Evolutionary conservation across 2,329 filamentous ascomycete species (phyloP).

Genomic region (Neoarthrinium moseri): DNA sequence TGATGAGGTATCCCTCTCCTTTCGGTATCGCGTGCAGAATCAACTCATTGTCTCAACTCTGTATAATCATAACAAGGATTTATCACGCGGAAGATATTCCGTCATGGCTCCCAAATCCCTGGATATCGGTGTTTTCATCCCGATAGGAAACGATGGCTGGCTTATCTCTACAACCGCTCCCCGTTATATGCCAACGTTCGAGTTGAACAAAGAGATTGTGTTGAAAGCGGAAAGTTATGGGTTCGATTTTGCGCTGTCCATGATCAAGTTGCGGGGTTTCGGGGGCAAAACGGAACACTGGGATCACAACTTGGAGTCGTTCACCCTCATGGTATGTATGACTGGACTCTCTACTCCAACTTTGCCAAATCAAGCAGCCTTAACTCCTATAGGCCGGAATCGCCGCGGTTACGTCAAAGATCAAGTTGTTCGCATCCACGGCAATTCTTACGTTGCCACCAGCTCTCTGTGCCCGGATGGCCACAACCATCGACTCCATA

Average conservation of each 20-base stretch:
- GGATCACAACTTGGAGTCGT: conserved; percentile 27
- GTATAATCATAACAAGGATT: too few species aligned
- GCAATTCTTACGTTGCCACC: conserved; percentile 24
- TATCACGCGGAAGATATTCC: too few species aligned
- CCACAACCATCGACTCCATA: conserved; percentile 23
- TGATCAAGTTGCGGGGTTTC: conserved; percentile 24
- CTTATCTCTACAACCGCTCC: conserved; percentile 23
- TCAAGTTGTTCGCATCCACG: conserved; percentile 26
- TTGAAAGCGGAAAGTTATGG: conserved; percentile 21
- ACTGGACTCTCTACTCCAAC: too few species aligned
- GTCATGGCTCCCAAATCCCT: conserved; percentile 9
- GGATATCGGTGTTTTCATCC: conserved; percentile 17
- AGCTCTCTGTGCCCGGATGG: conserved; percentile 23
- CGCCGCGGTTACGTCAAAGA: conserved; percentile 24
- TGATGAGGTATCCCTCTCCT: too few species aligned
- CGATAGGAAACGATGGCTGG: conserved; percentile 26
- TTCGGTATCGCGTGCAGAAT: too few species aligned
- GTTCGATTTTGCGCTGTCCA: conserved; percentile 23
- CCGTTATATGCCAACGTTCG: conserved; percentile 24
- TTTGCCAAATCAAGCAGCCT: not conserved
- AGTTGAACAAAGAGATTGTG: conserved; percentile 21
- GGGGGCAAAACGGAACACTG: conserved; percentile 25
- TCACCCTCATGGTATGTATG: conserved; percentile 18
- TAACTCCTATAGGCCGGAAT: conserved; percentile 16
- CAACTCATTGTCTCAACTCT: too few species aligned